Conservation (phyloP, 352 stramenopile species). For the Phytophthora pinifolia region DNA sequence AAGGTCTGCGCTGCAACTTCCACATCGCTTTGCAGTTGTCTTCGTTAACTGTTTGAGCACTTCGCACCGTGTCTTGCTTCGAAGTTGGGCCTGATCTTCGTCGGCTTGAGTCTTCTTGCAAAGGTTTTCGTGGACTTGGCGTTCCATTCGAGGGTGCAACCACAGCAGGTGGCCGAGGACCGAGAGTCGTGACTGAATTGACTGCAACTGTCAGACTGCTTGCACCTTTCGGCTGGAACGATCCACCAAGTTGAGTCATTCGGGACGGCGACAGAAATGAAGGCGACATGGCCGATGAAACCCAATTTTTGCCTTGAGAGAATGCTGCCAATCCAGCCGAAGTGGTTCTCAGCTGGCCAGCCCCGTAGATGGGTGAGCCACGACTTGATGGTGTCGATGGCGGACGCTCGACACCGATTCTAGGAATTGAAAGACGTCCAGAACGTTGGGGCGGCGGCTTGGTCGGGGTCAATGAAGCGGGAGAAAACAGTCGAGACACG, state of each 20-base stretch:
- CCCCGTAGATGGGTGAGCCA: slow-evolving; percentile 10
- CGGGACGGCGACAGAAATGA: slow-evolving; percentile 6
- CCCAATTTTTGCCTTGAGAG: slow-evolving; percentile 7
- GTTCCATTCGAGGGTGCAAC: not conserved
- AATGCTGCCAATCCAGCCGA: slow-evolving; percentile 1
- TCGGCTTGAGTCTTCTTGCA: slow-evolving; percentile 1
- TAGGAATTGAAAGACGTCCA: slow-evolving; percentile 1
- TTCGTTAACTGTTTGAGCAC: slow-evolving; percentile 5
- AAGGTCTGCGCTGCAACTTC: slow-evolving; percentile 40
- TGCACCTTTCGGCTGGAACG: slow-evolving; percentile 23
- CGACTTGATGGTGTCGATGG: slow-evolving; percentile 7
- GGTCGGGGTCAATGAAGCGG: not conserved
- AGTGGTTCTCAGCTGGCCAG: slow-evolving; percentile 6
- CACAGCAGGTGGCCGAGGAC: slow-evolving; percentile 15
- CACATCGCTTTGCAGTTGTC: slow-evolving; percentile 39
- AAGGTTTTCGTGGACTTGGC: slow-evolving; percentile 12
- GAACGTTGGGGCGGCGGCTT: slow-evolving; percentile 4
- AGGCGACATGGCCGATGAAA: not conserved
- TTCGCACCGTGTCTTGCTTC: slow-evolving; percentile 9
- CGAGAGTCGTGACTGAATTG: not conserved
- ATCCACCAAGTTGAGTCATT: slow-evolving; percentile 15
- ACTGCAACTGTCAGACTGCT: not conserved
- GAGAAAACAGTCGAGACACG: slow-evolving; percentile 21
- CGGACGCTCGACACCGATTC: slow-evolving; percentile 5
- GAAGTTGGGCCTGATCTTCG: slow-evolving; percentile 10